Conservation (phyloP, 2,329 filamentous ascomycete genomes). For the Eutypa lata region DNA sequence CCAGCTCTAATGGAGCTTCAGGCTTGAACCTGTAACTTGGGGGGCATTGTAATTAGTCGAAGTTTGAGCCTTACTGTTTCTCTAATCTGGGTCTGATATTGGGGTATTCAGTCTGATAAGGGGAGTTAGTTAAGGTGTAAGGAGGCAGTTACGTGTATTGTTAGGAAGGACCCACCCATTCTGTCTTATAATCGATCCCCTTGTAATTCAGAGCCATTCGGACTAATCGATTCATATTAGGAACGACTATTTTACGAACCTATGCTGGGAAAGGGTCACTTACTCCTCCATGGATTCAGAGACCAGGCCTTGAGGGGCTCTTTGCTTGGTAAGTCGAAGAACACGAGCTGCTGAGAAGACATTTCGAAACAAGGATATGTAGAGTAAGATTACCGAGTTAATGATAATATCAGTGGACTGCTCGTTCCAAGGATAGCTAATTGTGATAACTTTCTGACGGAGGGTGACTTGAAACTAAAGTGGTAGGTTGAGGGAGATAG, state of each 20-base stretch:
- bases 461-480: too few species aligned
- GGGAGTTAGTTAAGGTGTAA: constrained; percentile 1
- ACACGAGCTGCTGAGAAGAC: constrained; percentile 36
- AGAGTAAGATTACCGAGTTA: not conserved
- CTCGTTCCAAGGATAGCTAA: too few species aligned
- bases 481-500: too few species aligned
- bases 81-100: constrained; percentile 57
- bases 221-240: constrained; percentile 38
- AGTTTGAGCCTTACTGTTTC: constrained; percentile 41
- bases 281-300: constrained; percentile 70
- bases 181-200: constrained; percentile 61
- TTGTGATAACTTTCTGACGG: too few species aligned
- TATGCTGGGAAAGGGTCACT: constrained; percentile 9
- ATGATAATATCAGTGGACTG: not conserved
- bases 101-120: constrained; percentile 56
- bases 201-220: constrained; percentile 68
- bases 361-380: constrained; percentile 11
- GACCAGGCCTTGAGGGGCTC: constrained; percentile 54
- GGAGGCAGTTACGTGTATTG: not conserved
- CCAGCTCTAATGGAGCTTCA: too few species aligned
- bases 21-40: too few species aligned
- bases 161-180: constrained; percentile 47
- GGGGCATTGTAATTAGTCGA: constrained; percentile 1
- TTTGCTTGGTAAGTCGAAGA: constrained; percentile 63
- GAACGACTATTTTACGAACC: not conserved